A percentile compares a stretch with the other conserved stretches of the same genome.
phyloP scores from a whole-genome alignment of 108 stramenopile genomes.

The Schizochytrium sp. region DNA sequence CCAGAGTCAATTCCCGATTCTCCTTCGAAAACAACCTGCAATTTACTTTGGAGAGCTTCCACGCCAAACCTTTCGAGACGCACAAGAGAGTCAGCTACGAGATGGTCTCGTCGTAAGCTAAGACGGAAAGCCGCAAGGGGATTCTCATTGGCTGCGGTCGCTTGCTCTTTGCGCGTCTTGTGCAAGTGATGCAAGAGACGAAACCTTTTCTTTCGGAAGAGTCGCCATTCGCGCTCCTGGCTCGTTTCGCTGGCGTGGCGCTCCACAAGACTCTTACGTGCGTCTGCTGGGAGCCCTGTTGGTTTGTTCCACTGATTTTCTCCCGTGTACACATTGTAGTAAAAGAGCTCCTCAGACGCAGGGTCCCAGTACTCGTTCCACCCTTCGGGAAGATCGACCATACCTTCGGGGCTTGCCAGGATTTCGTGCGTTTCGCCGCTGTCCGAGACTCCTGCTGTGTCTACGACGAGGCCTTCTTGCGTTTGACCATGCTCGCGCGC shows the following conservation, averaged over 20 bases:
- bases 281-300: background rate
- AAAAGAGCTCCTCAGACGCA: background rate
- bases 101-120: background rate
- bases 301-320: background rate
- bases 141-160: background rate
- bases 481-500: background rate
- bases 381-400: background rate
- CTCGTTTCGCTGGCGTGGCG: background rate
- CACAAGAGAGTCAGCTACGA: background rate
- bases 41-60: background rate
- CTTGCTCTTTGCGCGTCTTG: background rate
- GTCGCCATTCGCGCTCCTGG: background rate
- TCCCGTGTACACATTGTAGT: background rate
- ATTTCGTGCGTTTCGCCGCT: background rate
- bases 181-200: background rate
- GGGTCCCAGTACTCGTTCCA: constrained; percentile 19
- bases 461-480: background rate
- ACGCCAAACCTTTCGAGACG: background rate
- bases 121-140: background rate
- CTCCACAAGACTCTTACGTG: too few species aligned
- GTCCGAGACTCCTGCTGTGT: background rate
- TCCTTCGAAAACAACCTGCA: constrained; percentile 7
- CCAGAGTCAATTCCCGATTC: constrained; percentile 26
- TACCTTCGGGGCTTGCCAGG: background rate
- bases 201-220: constrained; percentile 10